These are phyloP conservation scores for Trichoderma gamsii DNA, from an alignment of 495 filamentous ascomycete genomes.

Conservation along the genomic window DNA sequence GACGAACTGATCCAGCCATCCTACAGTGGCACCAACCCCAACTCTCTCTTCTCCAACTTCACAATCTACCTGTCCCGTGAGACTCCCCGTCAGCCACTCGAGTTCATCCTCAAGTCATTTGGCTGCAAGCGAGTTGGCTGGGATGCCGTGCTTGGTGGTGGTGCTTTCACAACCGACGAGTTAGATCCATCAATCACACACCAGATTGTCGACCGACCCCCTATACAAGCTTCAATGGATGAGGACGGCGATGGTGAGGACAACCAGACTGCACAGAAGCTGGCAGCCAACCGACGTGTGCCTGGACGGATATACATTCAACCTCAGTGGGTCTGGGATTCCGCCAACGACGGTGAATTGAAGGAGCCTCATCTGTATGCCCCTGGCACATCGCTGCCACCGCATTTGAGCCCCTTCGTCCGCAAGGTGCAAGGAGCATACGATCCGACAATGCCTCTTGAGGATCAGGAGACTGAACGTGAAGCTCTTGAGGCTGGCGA, in stretches of 20 bases:
- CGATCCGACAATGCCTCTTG: slow-evolving; percentile 76
- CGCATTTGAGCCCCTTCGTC: slow-evolving; percentile 94
- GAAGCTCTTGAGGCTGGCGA: slow-evolving; percentile 62
- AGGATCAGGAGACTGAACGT: slow-evolving; percentile 75
- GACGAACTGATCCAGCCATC: slow-evolving; percentile 82
- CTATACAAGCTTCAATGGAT: slow-evolving; percentile 56
- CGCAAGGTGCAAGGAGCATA: slow-evolving; percentile 77
- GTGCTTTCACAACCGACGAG: slow-evolving; percentile 85
- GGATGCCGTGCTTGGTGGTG: slow-evolving; percentile 83
- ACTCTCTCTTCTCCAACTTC: slow-evolving; percentile 73
- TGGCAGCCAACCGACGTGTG: slow-evolving; percentile 57
- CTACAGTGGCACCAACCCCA: slow-evolving; percentile 48
- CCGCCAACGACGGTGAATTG: slow-evolving; percentile 80
- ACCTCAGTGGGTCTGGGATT: slow-evolving; percentile 98
- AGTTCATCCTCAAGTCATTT: slow-evolving; percentile 90
- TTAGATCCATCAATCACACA: slow-evolving; percentile 84
- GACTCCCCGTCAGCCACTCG: slow-evolving; percentile 80
- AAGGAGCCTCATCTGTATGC: slow-evolving; percentile 83
- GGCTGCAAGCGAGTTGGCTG: slow-evolving; percentile 95
- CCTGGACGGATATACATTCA: slow-evolving; percentile 88
- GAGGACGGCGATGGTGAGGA: slow-evolving; percentile 51
- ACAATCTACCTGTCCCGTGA: slow-evolving; percentile 93
- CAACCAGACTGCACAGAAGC: slow-evolving; percentile 48
- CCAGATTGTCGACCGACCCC: slow-evolving; percentile 85
- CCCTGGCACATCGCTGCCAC: slow-evolving; percentile 81